phyloP scores from a whole-genome alignment of 2,329 filamentous ascomycete genomes.

The Apiospora sp. region DNA sequence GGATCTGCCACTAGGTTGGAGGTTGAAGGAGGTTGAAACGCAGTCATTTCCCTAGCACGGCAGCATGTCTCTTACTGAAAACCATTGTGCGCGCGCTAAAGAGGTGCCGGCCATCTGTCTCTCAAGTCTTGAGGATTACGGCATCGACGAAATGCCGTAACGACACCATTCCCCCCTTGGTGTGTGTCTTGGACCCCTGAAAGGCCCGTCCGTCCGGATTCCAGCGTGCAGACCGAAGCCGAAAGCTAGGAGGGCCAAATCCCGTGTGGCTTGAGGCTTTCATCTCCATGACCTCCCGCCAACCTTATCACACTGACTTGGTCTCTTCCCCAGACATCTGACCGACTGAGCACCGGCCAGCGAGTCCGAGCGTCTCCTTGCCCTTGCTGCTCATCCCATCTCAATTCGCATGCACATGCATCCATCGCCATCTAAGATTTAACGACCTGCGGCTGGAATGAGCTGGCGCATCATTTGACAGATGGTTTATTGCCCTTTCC shows the following conservation, averaged over 20 bases:
- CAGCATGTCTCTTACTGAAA: conserved; percentile 3
- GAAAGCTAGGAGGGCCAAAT: neutral
- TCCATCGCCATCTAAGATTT: conserved; percentile 1
- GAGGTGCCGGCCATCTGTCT: neutral
- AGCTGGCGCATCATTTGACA: conserved; percentile 14
- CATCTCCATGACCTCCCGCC: neutral
- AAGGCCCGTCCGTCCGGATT: conserved; percentile 16
- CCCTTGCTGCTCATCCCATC: neutral
- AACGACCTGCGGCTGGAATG: conserved; percentile 17
- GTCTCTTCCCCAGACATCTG: neutral
- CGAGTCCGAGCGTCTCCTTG: conserved; percentile 12
- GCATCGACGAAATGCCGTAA: neutral
- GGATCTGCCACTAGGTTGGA: neutral
- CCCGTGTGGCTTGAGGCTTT: conserved; percentile 20
- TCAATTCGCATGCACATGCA: neutral
- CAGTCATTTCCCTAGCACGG: conserved; percentile 7
- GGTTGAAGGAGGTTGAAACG: conserved; percentile 16
- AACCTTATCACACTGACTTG: neutral
- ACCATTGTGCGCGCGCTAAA: too few relatives aligned
- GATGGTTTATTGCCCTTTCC: conserved; percentile 13
- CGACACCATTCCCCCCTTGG: neutral
- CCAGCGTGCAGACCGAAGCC: conserved; percentile 2
- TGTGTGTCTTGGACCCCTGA: conserved; percentile 9
- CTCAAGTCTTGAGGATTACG: neutral
- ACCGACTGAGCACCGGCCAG: conserved; percentile 8